These are phyloP conservation scores for Rhododendron mucronatum DNA, from an alignment of 148 eudicot genomes.

Conservation along the genomic window DNA sequence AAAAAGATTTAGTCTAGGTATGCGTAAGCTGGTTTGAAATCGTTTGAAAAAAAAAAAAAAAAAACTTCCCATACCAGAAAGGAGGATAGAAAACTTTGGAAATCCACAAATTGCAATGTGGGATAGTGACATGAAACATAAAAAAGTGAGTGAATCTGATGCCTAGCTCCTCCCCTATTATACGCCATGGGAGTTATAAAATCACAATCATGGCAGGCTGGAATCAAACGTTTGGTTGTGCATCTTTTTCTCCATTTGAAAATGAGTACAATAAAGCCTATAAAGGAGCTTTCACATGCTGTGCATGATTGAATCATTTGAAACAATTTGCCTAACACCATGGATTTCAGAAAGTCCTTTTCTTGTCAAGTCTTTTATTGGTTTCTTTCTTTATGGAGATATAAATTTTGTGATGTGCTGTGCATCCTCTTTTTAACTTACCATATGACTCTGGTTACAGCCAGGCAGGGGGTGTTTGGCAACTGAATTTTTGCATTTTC, in stretches of 20 bases:
- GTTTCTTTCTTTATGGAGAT: neutral
- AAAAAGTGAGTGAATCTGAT: neutral
- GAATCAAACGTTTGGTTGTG: neutral
- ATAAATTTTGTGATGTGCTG: neutral
- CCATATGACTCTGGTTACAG: no score
- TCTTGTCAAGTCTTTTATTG: neutral
- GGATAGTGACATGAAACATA: neutral
- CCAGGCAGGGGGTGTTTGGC: no score
- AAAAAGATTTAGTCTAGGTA: no score
- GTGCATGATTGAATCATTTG: neutral
- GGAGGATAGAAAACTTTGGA: neutral
- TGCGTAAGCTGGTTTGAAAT: neutral
- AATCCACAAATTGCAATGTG: neutral
- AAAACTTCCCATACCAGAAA: neutral
- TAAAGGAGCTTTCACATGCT: slow-evolving; percentile 1
- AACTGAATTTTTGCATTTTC: no score
- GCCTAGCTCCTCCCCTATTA: neutral
- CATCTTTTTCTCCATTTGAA: neutral
- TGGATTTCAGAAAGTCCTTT: neutral
- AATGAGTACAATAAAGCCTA: neutral
- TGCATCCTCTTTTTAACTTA: neutral
- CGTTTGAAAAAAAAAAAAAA: no score
- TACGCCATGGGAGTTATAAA: neutral
- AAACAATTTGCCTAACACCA: neutral
- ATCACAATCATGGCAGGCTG: neutral